phyloP scores from a whole-genome alignment of 352 stramenopile genomes.

The Phytophthora megakarya region DNA sequence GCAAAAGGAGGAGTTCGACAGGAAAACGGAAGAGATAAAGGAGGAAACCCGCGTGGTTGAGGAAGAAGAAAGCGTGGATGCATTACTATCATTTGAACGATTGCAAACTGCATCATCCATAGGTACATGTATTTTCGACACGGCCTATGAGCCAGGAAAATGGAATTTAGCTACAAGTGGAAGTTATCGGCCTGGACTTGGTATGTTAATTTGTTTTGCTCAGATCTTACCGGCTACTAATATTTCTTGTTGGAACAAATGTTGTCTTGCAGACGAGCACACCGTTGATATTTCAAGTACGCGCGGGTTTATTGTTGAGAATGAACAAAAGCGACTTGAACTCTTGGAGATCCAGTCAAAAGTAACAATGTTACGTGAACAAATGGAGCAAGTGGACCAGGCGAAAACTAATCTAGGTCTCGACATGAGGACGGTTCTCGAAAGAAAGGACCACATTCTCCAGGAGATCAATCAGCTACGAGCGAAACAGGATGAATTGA shows the following conservation, averaged over 20 bases:
- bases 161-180: constrained; percentile 59
- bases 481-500: constrained; percentile 54
- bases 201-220: constrained; percentile 36
- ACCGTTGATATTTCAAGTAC: constrained; percentile 54
- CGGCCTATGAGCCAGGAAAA: constrained; percentile 48
- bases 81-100: constrained; percentile 22
- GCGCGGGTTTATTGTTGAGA: constrained; percentile 45
- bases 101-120: constrained; percentile 44
- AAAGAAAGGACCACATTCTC: constrained; percentile 53
- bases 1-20: constrained; percentile 29
- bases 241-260: background rate
- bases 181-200: constrained; percentile 48
- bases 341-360: constrained; percentile 64
- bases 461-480: constrained; percentile 58
- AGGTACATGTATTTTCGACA: constrained; percentile 67
- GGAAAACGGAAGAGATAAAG: constrained; percentile 38
- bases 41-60: constrained; percentile 42
- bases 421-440: constrained; percentile 52
- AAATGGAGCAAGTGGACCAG: constrained; percentile 49
- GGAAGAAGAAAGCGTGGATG: constrained; percentile 39
- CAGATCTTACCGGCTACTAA: constrained; percentile 6
- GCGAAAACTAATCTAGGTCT: constrained; percentile 44
- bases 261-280: constrained; percentile 63
- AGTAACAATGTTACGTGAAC: constrained; percentile 53
- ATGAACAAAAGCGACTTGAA: constrained; percentile 54